A percentile compares a stretch with the other conserved stretches of the same genome.
These are phyloP conservation scores for Pholiota microspora DNA, from an alignment of 768 basidiomycete genomes.

Conservation along the genomic window DNA sequence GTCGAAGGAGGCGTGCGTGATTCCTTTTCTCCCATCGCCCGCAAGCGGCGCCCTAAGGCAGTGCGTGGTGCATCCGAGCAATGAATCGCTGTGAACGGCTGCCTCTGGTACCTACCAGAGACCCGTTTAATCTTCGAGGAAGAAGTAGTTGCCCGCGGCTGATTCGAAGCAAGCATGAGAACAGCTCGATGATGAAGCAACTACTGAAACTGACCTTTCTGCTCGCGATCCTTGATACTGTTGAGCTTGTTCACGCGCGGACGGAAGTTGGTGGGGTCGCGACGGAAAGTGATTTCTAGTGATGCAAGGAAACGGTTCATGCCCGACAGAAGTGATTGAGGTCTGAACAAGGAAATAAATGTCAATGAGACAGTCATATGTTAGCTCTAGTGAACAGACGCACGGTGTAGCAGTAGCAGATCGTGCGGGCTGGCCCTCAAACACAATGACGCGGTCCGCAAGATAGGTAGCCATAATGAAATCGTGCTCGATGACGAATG, in stretches of 20 bases:
- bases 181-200: background rate
- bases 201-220: slow-evolving; percentile 59
- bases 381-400: background rate
- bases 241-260: slow-evolving; percentile 85
- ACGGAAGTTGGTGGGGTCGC: slow-evolving; percentile 93
- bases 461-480: slow-evolving; percentile 99
- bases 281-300: slow-evolving; percentile 95
- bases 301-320: slow-evolving; percentile 98
- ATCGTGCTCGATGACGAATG: slow-evolving; percentile 99
- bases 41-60: background rate
- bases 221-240: slow-evolving; percentile 86
- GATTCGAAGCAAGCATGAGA: slow-evolving; percentile 10
- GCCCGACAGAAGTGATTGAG: slow-evolving; percentile 90
- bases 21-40: background rate
- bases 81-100: background rate
- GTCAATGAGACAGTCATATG: no score
- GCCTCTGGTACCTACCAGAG: background rate
- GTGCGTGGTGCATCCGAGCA: background rate
- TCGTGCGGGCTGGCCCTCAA: slow-evolving; percentile 84
- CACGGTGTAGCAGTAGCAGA: slow-evolving; percentile 89
- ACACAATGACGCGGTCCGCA: slow-evolving; percentile 95
- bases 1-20: background rate
- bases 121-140: slow-evolving; percentile 71
- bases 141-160: slow-evolving; percentile 89
- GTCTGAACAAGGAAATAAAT: slow-evolving; percentile 44